These are phyloP conservation scores for Metschnikowia vanudenii DNA, from an alignment of 805 yeast species.

Conservation along the genomic window DNA sequence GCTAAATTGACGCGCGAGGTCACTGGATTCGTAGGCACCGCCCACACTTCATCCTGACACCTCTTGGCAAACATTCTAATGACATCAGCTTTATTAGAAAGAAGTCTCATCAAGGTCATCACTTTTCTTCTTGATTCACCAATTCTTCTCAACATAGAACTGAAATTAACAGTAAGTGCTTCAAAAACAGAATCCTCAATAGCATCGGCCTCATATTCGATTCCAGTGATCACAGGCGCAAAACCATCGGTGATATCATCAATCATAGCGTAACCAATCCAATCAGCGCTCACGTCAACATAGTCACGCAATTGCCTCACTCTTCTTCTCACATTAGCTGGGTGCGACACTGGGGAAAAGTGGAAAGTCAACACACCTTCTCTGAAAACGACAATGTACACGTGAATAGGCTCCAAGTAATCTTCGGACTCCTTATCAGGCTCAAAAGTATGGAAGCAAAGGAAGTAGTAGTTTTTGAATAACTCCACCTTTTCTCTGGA, in stretches of 20 bases:
- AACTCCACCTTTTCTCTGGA: conserved; percentile 96
- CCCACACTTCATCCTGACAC: conserved; percentile 68
- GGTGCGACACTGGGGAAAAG: conserved; percentile 56
- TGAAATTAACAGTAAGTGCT: conserved; percentile 70
- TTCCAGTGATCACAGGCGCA: conserved; percentile 74
- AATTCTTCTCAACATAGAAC: conserved; percentile 73
- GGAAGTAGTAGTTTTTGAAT: conserved; percentile 86
- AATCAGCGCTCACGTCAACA: conserved; percentile 74
- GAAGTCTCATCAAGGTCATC: conserved; percentile 85
- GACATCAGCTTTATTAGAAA: conserved; percentile 94
- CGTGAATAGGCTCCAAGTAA: conserved; percentile 71
- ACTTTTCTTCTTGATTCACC: conserved; percentile 89
- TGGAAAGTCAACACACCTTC: conserved; percentile 62
- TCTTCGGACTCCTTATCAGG: conserved; percentile 79
- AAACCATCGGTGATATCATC: conserved; percentile 86
- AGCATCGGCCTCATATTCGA: conserved; percentile 79
- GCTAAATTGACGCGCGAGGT: conserved; percentile 21
- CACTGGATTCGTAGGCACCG: conserved; percentile 13
- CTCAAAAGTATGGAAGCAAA: conserved; percentile 95
- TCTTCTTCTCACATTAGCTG: conserved; percentile 75
- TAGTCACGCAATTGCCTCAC: conserved; percentile 76
- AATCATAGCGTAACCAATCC: conserved; percentile 79
- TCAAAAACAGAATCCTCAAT: conserved; percentile 84
- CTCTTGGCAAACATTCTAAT: conserved; percentile 94
- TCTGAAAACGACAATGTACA: conserved; percentile 62